Evolutionary conservation across 805 yeast genomes (phyloP).

Genomic region (Sungouiozyma intestinalis): DNA sequence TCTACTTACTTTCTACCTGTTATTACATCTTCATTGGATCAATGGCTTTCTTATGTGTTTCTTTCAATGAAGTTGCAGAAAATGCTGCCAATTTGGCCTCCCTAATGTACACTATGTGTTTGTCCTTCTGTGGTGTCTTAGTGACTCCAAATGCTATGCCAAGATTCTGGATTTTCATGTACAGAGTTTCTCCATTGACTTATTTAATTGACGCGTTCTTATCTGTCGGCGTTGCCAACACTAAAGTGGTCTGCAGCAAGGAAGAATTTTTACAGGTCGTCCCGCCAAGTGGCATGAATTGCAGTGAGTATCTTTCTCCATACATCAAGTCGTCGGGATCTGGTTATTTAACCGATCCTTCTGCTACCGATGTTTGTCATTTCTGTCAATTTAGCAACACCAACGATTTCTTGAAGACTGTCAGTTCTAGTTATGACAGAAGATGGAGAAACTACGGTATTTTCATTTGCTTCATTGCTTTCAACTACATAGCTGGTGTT

Average conservation of each 20-base stretch:
- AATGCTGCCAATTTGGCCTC: slow-evolving; percentile 55
- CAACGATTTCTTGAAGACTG: slow-evolving; percentile 42
- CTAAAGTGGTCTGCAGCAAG: slow-evolving; percentile 36
- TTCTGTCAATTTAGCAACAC: slow-evolving; percentile 50
- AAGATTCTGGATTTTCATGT: slow-evolving; percentile 77
- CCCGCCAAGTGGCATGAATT: slow-evolving; percentile 48
- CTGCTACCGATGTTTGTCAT: slow-evolving; percentile 41
- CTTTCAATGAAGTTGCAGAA: slow-evolving; percentile 48
- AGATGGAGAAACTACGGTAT: slow-evolving; percentile 58
- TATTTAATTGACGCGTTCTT: slow-evolving; percentile 50
- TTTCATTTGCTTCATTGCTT: slow-evolving; percentile 39
- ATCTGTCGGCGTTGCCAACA: slow-evolving; percentile 45
- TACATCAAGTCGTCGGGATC: slow-evolving; percentile 28
- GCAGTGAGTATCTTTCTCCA: slow-evolving; percentile 41
- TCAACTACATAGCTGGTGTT: slow-evolving; percentile 34
- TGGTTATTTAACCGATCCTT: slow-evolving; percentile 41
- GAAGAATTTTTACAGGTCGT: slow-evolving; percentile 38
- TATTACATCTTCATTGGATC: slow-evolving; percentile 48
- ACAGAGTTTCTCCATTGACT: slow-evolving; percentile 60
- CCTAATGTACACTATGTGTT: slow-evolving; percentile 47
- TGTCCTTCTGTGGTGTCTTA: slow-evolving; percentile 74
- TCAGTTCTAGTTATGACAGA: slow-evolving; percentile 30
- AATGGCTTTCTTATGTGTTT: slow-evolving; percentile 46
- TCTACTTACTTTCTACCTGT: slow-evolving; percentile 35
- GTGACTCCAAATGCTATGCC: slow-evolving; percentile 46